phyloP scores from a whole-genome alignment of 352 stramenopile species.

The Phytophthora pluvialis region DNA sequence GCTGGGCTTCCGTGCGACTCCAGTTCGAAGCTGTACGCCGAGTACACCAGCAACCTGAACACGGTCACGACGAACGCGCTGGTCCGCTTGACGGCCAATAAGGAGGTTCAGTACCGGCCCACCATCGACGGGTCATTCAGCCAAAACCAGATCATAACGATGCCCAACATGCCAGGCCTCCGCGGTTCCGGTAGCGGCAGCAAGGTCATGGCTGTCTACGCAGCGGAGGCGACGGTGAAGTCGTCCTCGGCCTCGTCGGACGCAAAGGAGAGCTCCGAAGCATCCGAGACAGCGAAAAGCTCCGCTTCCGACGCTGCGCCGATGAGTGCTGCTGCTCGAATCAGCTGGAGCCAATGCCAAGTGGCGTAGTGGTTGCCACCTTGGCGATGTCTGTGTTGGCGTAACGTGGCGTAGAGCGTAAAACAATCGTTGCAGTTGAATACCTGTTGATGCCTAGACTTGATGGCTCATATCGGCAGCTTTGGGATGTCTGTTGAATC shows the following conservation, averaged over 20 bases:
- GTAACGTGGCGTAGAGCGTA: slow-evolving; percentile 2
- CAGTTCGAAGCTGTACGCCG: slow-evolving; percentile 47
- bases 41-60: slow-evolving; percentile 49
- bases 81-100: slow-evolving; percentile 44
- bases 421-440: background rate
- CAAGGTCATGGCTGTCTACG: slow-evolving; percentile 6
- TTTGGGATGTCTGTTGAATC: too few relatives aligned
- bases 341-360: background rate
- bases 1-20: slow-evolving; percentile 47
- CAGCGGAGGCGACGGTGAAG: slow-evolving; percentile 10
- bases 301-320: slow-evolving; percentile 10
- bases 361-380: background rate
- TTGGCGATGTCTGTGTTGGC: slow-evolving; percentile 14
- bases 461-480: too few relatives aligned
- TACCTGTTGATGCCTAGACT: background rate
- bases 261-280: slow-evolving; percentile 3
- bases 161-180: slow-evolving; percentile 19
- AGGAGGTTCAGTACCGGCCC: slow-evolving; percentile 49
- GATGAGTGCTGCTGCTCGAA: slow-evolving; percentile 7
- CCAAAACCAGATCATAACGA: slow-evolving; percentile 20
- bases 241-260: background rate
- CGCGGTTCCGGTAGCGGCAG: slow-evolving; percentile 2
- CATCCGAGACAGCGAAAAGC: background rate
- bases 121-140: slow-evolving; percentile 27
- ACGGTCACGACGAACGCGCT: slow-evolving; percentile 46